Conservation (phyloP, 75 land plant species). For the Cunninghamia lanceolata region DNA sequence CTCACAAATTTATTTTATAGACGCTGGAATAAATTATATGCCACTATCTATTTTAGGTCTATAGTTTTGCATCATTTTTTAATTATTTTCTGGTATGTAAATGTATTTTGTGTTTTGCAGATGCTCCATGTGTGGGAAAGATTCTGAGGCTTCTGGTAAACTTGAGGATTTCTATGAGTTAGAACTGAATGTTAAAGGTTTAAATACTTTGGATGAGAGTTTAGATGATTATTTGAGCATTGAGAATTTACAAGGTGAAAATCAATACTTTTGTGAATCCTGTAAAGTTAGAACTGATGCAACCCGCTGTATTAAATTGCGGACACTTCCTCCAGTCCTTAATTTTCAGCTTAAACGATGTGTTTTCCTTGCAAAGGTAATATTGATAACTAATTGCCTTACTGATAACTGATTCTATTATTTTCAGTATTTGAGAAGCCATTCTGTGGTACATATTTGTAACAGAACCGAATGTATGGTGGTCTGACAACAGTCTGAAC, state of each 20-base stretch:
- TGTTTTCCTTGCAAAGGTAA: conserved; percentile 89
- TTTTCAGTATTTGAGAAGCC: not conserved
- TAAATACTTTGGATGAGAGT: conserved; percentile 78
- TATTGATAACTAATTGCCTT: conserved; percentile 2
- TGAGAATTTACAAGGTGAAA: conserved; percentile 85
- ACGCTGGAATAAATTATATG: not conserved
- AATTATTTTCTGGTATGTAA: not conserved
- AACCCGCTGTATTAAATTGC: conserved; percentile 85
- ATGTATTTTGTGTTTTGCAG: conserved; percentile 29
- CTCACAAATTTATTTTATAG: not conserved
- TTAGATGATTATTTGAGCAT: conserved; percentile 85
- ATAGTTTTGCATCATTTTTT: not conserved
- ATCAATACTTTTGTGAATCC: conserved; percentile 85
- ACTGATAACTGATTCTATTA: conserved; percentile 1
- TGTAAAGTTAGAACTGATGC: conserved; percentile 83
- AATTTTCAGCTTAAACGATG: conserved; percentile 97
- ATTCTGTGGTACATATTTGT: not conserved
- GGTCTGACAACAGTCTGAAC: not conserved
- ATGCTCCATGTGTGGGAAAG: conserved; percentile 90
- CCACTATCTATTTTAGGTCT: not conserved
- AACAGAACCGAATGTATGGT: not conserved
- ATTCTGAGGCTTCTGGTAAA: conserved; percentile 85
- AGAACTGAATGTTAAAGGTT: conserved; percentile 88
- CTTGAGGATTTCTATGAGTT: conserved; percentile 94
- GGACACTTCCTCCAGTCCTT: conserved; percentile 77